These are phyloP conservation scores for Boletus coccyginus DNA, from an alignment of 768 basidiomycete species.

Conservation along the genomic window DNA sequence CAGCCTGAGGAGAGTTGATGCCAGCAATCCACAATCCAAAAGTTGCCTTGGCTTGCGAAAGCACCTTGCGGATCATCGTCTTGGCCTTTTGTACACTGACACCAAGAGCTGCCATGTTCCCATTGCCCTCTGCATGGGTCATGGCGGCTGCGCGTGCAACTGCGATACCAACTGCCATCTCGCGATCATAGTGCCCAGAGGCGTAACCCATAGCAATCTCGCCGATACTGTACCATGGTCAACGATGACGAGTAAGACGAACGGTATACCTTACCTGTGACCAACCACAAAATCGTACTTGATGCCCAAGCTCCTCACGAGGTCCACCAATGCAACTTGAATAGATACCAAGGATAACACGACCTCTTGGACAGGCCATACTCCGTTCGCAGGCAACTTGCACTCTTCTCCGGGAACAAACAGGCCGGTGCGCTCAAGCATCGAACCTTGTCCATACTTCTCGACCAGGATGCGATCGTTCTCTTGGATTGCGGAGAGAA, in stretches of 20 bases:
- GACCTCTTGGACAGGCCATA: conserved; percentile 35
- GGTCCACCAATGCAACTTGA: conserved; percentile 34
- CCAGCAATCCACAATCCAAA: conserved; percentile 35
- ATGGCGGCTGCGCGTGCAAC: conserved; percentile 37
- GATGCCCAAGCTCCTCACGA: conserved; percentile 32
- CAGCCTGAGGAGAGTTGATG: conserved; percentile 37
- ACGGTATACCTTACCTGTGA: conserved; percentile 24
- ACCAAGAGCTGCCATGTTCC: conserved; percentile 35
- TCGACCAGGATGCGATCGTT: conserved; percentile 33
- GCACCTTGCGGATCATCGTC: conserved; percentile 32
- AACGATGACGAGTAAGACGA: neutral
- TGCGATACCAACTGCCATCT: conserved; percentile 35
- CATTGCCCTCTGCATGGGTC: conserved; percentile 34
- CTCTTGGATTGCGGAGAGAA: conserved; percentile 29
- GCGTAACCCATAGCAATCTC: conserved; percentile 39
- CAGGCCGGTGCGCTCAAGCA: conserved; percentile 33
- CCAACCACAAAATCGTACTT: conserved; percentile 34
- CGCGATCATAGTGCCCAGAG: conserved; percentile 34
- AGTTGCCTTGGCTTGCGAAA: conserved; percentile 24
- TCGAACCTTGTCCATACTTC: conserved; percentile 28
- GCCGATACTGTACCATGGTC: conserved; percentile 22
- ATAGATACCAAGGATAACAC: conserved; percentile 34
- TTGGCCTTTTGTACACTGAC: conserved; percentile 32
- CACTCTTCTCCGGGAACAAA: conserved; percentile 29
- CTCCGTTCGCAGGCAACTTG: conserved; percentile 20